Evolutionary conservation across 1,284 basidiomycete genomes (phyloP).

Genomic region (Tilletia setariae): DNA sequence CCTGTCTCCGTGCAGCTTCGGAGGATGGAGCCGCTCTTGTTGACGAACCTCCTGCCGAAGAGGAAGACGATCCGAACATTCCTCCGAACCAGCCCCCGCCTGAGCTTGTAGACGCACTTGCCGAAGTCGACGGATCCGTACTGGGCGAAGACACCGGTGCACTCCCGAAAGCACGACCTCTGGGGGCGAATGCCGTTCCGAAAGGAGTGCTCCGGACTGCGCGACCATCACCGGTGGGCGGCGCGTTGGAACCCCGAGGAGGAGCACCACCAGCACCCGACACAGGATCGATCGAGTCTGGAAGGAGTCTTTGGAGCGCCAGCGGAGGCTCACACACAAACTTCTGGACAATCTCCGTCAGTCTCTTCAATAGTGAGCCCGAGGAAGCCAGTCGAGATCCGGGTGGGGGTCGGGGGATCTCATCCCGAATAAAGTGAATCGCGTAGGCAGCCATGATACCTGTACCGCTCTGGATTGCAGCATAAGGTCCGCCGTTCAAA

Average conservation of each 20-base stretch:
- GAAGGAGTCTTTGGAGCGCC: slow-evolving; percentile 25
- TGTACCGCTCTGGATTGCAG: slow-evolving; percentile 64
- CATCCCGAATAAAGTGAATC: slow-evolving; percentile 56
- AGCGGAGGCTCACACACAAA: slow-evolving; percentile 15
- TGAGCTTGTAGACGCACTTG: background rate
- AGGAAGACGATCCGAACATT: background rate
- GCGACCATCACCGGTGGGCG: slow-evolving; percentile 29
- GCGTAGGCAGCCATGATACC: slow-evolving; percentile 71
- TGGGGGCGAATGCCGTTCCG: slow-evolving; percentile 24
- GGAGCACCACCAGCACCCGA: slow-evolving; percentile 15
- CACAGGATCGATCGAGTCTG: slow-evolving; percentile 39
- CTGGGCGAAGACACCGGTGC: background rate
- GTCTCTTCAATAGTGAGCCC: slow-evolving; percentile 11
- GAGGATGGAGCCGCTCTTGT: background rate
- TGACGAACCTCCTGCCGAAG: background rate
- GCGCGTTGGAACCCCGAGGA: slow-evolving; percentile 21
- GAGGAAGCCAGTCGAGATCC: slow-evolving; percentile 30
- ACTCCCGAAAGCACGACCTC: slow-evolving; percentile 21
- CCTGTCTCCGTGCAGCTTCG: background rate
- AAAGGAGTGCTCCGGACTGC: slow-evolving; percentile 30
- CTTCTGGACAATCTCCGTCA: background rate
- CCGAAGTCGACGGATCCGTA: background rate
- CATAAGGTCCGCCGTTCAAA: slow-evolving; percentile 64
- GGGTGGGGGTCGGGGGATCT: slow-evolving; percentile 24
- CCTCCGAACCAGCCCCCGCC: background rate